phyloP scores from a whole-genome alignment of 2,329 filamentous ascomycete genomes.

The Reticulascus tulasneorum region DNA sequence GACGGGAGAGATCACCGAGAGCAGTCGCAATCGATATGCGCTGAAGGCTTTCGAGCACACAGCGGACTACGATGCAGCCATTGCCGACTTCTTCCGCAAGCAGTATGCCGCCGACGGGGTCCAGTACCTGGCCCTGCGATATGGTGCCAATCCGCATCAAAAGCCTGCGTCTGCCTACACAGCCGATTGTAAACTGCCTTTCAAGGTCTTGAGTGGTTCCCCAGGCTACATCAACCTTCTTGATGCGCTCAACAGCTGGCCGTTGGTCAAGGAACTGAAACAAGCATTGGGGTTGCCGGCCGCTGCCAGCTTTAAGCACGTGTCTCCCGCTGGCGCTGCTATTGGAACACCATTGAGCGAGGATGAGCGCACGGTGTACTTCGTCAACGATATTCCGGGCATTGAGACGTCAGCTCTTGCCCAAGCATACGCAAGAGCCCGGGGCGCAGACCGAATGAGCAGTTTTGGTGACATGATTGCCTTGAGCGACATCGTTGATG shows the following conservation, averaged over 20 bases:
- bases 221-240: constrained; percentile 98
- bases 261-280: constrained; percentile 93
- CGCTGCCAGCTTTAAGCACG: constrained; percentile 98
- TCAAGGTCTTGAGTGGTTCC: constrained; percentile 85
- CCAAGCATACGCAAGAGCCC: constrained; percentile 91
- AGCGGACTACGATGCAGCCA: constrained; percentile 91
- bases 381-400: constrained; percentile 91
- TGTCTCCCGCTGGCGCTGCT: constrained; percentile 92
- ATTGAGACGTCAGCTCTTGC: constrained; percentile 83
- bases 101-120: constrained; percentile 84
- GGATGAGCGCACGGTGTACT: constrained; percentile 94
- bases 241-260: constrained; percentile 95
- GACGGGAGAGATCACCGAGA: constrained; percentile 78
- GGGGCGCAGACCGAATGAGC: constrained; percentile 96
- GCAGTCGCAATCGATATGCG: constrained; percentile 82
- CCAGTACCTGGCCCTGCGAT: constrained; percentile 82
- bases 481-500: constrained; percentile 83
- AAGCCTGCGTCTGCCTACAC: constrained; percentile 89
- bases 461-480: constrained; percentile 97
- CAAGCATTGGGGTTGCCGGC: constrained; percentile 81
- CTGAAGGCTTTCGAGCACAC: constrained; percentile 99
- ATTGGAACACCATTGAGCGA: constrained; percentile 84
- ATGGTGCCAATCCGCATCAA: constrained; percentile 97
- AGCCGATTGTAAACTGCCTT: constrained; percentile 72
- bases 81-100: constrained; percentile 96